phyloP scores from a whole-genome alignment of 257 asterid species.

The Phtheirospermum japonicum region DNA sequence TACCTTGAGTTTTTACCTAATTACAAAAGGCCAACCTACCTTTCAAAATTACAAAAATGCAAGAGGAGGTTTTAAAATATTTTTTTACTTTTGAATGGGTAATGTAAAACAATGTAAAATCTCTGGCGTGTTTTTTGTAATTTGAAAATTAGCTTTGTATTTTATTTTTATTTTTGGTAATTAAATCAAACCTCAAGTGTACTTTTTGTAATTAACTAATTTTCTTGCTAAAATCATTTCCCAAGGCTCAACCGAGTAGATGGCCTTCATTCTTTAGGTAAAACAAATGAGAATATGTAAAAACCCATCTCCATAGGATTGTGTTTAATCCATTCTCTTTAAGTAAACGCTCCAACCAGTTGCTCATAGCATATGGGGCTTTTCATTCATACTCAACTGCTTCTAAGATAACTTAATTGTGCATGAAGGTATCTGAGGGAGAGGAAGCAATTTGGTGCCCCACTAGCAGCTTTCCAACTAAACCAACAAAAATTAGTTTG shows the following conservation, averaged over 20 bases:
- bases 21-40: no score
- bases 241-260: background rate
- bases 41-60: constrained; percentile 91
- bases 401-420: constrained; percentile 6
- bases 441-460: constrained; percentile 98
- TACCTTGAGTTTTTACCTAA: no score
- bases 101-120: no score
- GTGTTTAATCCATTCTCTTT: background rate
- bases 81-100: no score
- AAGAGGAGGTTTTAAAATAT: no score
- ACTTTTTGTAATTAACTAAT: no score
- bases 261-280: background rate
- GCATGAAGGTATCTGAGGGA: constrained; percentile 75
- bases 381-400: background rate
- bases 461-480: constrained; percentile 93
- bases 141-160: no score
- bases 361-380: no score
- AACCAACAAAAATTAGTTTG: constrained; percentile 87
- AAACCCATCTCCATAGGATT: background rate
- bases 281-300: background rate
- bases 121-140: no score
- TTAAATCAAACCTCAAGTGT: no score
- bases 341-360: background rate
- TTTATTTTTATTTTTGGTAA: no score
- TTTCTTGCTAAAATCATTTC: no score